phyloP scores from a whole-genome alignment of 108 stramenopile species.

The Stephanodiscus minutulus region DNA sequence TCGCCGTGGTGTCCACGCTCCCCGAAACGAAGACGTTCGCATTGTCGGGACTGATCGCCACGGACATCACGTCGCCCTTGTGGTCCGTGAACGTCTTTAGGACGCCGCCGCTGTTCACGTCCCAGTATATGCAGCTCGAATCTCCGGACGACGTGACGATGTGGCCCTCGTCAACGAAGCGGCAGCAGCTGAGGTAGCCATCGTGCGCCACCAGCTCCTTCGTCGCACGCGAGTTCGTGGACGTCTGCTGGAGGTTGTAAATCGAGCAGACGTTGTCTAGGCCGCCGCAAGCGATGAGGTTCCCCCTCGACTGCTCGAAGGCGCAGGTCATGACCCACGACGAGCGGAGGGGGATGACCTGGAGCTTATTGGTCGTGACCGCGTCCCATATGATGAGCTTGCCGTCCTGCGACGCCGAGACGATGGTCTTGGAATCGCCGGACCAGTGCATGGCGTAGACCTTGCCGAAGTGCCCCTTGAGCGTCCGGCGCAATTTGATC shows the following conservation, averaged over 20 bases:
- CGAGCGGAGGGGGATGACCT: conserved; percentile 90
- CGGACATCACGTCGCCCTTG: conserved; percentile 93
- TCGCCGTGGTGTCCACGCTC: conserved; percentile 94
- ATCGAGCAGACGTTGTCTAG: conserved; percentile 99
- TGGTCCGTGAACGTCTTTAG: conserved; percentile 91
- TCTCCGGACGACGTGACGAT: conserved; percentile 96
- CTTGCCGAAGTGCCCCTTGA: conserved; percentile 98
- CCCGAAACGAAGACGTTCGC: conserved; percentile 91
- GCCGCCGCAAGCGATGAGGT: conserved; percentile 97
- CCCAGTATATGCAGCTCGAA: conserved; percentile 97
- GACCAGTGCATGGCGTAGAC: conserved; percentile 98
- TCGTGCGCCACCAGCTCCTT: conserved; percentile 98
- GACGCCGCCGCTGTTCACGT: conserved; percentile 81
- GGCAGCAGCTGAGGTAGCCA: conserved; percentile 97
- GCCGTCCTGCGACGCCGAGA: conserved; percentile 97
- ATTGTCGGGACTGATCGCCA: conserved; percentile 81
- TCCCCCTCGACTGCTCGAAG: conserved; percentile 91
- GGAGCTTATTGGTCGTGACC: conserved; percentile 85
- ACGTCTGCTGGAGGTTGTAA: conserved; percentile 77
- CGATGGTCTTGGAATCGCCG: conserved; percentile 78
- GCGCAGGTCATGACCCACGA: conserved; percentile 99
- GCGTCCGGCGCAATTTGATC: conserved; percentile 71
- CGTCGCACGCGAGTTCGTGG: conserved; percentile 65
- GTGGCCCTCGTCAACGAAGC: conserved; percentile 84
- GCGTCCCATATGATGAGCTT: conserved; percentile 99